Percentiles rank a stretch among this genome's conserved stretches.
phyloP scores from a whole-genome alignment of 78 protist genomes.

The Chrysochromulina parva region DNA sequence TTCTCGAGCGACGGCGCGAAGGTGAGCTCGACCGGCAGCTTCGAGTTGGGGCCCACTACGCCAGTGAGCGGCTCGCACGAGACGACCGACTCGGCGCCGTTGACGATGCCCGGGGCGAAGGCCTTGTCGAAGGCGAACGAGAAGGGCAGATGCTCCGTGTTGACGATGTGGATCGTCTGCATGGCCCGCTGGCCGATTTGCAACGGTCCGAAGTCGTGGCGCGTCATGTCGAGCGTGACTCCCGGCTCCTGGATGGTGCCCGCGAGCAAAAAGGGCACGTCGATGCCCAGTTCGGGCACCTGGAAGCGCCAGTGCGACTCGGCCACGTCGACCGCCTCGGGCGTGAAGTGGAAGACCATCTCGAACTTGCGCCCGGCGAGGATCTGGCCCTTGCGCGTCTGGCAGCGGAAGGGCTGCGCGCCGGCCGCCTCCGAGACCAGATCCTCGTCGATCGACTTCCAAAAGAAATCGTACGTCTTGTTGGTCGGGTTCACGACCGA shows the following conservation, averaged over 20 bases:
- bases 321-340: constrained; percentile 36
- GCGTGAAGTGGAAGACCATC: constrained; percentile 72
- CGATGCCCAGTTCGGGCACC: constrained; percentile 47
- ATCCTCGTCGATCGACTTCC: constrained; percentile 45
- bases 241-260: constrained; percentile 76
- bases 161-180: constrained; percentile 50
- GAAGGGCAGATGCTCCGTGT: constrained; percentile 69
- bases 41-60: constrained; percentile 37
- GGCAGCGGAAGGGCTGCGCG: constrained; percentile 44
- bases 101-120: background rate
- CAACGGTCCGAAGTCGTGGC: constrained; percentile 56
- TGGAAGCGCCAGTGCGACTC: constrained; percentile 77
- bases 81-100: background rate
- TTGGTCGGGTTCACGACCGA: constrained; percentile 75
- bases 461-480: constrained; percentile 60
- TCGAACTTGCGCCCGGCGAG: constrained; percentile 69
- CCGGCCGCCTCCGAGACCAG: background rate
- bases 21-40: constrained; percentile 30
- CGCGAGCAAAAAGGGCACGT: constrained; percentile 67
- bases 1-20: constrained; percentile 70
- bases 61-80: constrained; percentile 58
- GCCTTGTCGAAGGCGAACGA: constrained; percentile 54
- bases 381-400: constrained; percentile 48
- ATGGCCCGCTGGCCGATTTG: constrained; percentile 46
- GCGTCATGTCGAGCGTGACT: constrained; percentile 53